Conservation (phyloP, 495 filamentous ascomycete genomes). For the Penicillium canariense region DNA sequence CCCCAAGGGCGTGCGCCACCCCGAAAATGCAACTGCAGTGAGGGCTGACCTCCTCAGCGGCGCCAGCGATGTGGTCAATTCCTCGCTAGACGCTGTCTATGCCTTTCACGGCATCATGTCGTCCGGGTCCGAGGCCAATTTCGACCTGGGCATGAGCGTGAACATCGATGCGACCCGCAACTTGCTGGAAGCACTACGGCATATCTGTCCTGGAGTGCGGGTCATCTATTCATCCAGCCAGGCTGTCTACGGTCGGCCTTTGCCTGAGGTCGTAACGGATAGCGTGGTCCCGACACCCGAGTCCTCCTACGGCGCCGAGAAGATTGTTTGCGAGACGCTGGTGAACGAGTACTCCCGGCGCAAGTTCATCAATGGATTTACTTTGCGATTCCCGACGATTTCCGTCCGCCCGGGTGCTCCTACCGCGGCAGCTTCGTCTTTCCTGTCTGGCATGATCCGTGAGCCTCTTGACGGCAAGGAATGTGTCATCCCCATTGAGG, state of each 20-base stretch:
- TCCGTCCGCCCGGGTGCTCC: constrained; percentile 67
- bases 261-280: constrained; percentile 51
- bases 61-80: constrained; percentile 49
- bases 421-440: constrained; percentile 65
- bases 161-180: constrained; percentile 69
- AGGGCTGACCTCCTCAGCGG: constrained; percentile 57
- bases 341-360: constrained; percentile 70
- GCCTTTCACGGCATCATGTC: constrained; percentile 84
- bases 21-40: constrained; percentile 51
- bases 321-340: constrained; percentile 67
- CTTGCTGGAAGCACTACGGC: constrained; percentile 57
- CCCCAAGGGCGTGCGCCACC: constrained; percentile 48
- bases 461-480: constrained; percentile 58
- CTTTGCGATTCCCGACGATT: constrained; percentile 69
- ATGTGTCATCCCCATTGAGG: constrained; percentile 60
- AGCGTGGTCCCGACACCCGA: constrained; percentile 62
- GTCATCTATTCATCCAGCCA: constrained; percentile 60
- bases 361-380: constrained; percentile 61
- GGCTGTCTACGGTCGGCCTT: constrained; percentile 56
- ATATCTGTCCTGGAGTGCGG: constrained; percentile 54
- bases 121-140: constrained; percentile 66
- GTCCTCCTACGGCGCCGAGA: constrained; percentile 71
- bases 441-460: constrained; percentile 67
- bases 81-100: constrained; percentile 61
- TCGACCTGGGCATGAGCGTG: constrained; percentile 65